A percentile compares a stretch with the other conserved stretches of the same genome.
Evolutionary conservation across 345 rosid genomes (phyloP).

Genomic region (Litchi chinensis): DNA sequence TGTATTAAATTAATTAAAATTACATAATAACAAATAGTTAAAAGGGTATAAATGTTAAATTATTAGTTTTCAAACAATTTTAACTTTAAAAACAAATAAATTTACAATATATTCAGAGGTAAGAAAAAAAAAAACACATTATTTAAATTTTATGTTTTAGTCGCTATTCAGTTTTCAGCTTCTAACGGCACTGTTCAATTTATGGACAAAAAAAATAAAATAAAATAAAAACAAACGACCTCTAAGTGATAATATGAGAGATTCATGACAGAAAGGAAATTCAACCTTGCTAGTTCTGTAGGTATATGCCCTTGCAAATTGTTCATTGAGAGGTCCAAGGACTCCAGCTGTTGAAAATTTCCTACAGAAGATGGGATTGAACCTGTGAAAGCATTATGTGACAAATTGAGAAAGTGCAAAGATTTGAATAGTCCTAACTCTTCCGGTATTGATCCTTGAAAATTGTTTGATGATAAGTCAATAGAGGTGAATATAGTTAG

Average conservation of each 20-base stretch:
- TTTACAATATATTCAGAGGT: too few relatives aligned
- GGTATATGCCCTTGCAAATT: slow-evolving; percentile 33
- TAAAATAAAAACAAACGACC: too few relatives aligned
- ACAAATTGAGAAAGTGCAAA: slow-evolving; percentile 35
- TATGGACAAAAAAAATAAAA: too few relatives aligned
- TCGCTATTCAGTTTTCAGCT: too few relatives aligned
- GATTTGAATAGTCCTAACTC: slow-evolving; percentile 25
- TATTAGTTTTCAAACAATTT: too few relatives aligned
- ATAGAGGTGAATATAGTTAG: slow-evolving; percentile 43
- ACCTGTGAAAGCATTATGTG: slow-evolving; percentile 29
- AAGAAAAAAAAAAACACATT: too few relatives aligned
- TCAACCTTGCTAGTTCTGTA: slow-evolving; percentile 8
- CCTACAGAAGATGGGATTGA: slow-evolving; percentile 25
- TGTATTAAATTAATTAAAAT: too few relatives aligned
- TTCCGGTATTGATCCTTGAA: slow-evolving; percentile 36
- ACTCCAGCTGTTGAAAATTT: slow-evolving; percentile 28
- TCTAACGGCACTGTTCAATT: too few relatives aligned
- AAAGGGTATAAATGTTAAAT: too few relatives aligned
- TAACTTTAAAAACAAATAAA: too few relatives aligned
- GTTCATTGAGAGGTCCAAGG: slow-evolving; percentile 43
- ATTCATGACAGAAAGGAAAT: slow-evolving; percentile 35
- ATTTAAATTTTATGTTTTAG: too few relatives aligned
- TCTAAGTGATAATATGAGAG: slow-evolving; percentile 34
- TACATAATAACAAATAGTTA: too few relatives aligned
- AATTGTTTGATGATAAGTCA: slow-evolving; percentile 29